These are phyloP conservation scores for Penicillium janthinellum DNA, from an alignment of 2,329 filamentous ascomycete species.

Conservation along the genomic window DNA sequence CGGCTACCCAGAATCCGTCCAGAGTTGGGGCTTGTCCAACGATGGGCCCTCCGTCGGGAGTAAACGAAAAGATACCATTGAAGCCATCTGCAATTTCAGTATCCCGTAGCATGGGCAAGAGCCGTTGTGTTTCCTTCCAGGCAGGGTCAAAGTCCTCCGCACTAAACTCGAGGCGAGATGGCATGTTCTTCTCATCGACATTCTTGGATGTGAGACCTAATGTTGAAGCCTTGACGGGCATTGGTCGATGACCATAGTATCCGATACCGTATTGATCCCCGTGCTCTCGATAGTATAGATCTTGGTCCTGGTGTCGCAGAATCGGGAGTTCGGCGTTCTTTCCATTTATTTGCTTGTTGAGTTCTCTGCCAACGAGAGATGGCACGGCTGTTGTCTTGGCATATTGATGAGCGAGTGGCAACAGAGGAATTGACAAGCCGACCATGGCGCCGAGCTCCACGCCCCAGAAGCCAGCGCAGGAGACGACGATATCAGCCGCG, in stretches of 20 bases:
- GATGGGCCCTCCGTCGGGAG: constrained; percentile 63
- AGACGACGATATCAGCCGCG: constrained; percentile 62
- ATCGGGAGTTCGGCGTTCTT: constrained; percentile 57
- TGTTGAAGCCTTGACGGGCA: constrained; percentile 60
- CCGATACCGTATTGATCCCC: constrained; percentile 65
- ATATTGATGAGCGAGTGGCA: constrained; percentile 66
- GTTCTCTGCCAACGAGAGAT: constrained; percentile 40
- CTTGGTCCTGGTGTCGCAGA: constrained; percentile 63
- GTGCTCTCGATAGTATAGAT: constrained; percentile 67
- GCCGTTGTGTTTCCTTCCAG: constrained; percentile 58
- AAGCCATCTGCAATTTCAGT: constrained; percentile 61
- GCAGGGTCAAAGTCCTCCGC: constrained; percentile 62
- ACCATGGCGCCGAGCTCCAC: constrained; percentile 66
- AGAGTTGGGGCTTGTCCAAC: constrained; percentile 61
- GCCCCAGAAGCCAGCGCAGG: constrained; percentile 67
- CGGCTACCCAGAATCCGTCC: constrained; percentile 65
- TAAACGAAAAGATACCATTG: constrained; percentile 69
- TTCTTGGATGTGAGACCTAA: constrained; percentile 57
- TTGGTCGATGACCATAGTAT: constrained; percentile 64
- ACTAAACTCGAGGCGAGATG: constrained; percentile 63
- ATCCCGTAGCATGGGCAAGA: constrained; percentile 56
- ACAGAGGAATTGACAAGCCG: constrained; percentile 58
- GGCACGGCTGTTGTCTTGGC: constrained; percentile 61
- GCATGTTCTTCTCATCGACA: constrained; percentile 63
- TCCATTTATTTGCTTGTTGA: constrained; percentile 54